Evolutionary conservation across 768 basidiomycete species (phyloP).

Genomic region (Paxillus ammoniavirescens): DNA sequence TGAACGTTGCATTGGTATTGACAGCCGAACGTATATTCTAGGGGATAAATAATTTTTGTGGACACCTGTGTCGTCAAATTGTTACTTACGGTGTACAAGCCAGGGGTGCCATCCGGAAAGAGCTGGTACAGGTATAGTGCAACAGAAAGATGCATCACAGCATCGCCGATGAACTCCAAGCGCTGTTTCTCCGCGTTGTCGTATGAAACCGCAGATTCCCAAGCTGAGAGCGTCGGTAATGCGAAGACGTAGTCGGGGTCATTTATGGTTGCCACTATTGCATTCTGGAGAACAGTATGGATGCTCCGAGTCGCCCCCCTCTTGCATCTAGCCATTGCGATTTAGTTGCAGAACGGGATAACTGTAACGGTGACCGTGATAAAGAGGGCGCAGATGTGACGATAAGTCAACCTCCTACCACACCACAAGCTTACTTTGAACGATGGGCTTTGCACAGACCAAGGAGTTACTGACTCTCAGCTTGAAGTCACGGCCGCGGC

Average conservation of each 20-base stretch:
- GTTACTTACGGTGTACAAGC: conserved; percentile 35
- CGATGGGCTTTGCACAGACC: neutral
- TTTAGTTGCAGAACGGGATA: neutral
- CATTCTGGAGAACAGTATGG: conserved; percentile 18
- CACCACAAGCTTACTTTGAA: neutral
- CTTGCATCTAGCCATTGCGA: conserved; percentile 20
- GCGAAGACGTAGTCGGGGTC: conserved; percentile 27
- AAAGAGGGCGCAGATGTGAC: neutral
- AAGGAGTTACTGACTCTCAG: too few species aligned
- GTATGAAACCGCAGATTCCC: conserved; percentile 29
- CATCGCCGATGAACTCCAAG: conserved; percentile 48
- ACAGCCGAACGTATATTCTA: conserved; percentile 26
- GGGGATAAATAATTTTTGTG: neutral
- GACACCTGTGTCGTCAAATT: neutral
- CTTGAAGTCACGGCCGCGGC: too few species aligned
- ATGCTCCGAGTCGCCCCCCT: conserved; percentile 10
- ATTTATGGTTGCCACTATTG: conserved; percentile 25
- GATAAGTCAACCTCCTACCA: neutral
- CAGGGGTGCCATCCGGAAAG: conserved; percentile 32
- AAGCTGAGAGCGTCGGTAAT: conserved; percentile 25
- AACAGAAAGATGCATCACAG: conserved; percentile 43
- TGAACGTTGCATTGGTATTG: conserved; percentile 37
- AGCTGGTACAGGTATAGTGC: conserved; percentile 37
- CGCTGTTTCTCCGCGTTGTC: conserved; percentile 35
- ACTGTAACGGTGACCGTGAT: neutral